Conservation (phyloP, 805 yeast species). For the Yarrowia osloensis region DNA sequence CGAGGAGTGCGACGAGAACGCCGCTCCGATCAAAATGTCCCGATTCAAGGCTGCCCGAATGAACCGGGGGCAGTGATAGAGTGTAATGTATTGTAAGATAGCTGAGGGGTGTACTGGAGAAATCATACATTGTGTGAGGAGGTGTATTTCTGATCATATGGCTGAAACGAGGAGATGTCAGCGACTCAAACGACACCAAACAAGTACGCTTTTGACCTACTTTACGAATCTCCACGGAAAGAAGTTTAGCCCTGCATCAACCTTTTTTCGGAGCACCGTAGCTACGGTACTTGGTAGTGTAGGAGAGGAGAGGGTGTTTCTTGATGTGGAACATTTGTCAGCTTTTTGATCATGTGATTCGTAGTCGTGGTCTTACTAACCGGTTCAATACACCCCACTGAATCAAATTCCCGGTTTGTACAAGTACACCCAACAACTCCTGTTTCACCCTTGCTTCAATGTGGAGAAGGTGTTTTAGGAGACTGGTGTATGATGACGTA, state of each 20-base stretch:
- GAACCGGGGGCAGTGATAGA: neutral
- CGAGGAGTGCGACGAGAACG: conserved; percentile 69
- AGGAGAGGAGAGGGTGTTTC: too few relatives aligned
- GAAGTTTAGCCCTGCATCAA: neutral
- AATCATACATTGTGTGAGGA: too few relatives aligned
- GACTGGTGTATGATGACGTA: neutral
- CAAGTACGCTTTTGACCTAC: neutral
- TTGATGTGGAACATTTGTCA: too few relatives aligned
- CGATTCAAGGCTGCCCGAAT: conserved; percentile 62
- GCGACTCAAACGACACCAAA: too few relatives aligned
- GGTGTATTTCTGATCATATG: too few relatives aligned
- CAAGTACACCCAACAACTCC: neutral
- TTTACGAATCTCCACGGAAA: neutral
- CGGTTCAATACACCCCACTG: too few relatives aligned
- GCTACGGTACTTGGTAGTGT: too few relatives aligned
- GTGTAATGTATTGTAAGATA: neutral
- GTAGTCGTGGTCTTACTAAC: too few relatives aligned
- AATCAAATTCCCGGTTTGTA: too few relatives aligned
- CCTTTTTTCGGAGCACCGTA: neutral
- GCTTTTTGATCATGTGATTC: too few relatives aligned
- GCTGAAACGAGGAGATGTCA: too few relatives aligned
- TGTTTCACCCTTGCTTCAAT: neutral
- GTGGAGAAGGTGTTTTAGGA: neutral
- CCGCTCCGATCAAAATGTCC: conserved; percentile 61
- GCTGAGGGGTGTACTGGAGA: too few relatives aligned